These are phyloP conservation scores for Eimeria necatrix DNA, from an alignment of 169 alveolate genomes.

Conservation along the genomic window DNA sequence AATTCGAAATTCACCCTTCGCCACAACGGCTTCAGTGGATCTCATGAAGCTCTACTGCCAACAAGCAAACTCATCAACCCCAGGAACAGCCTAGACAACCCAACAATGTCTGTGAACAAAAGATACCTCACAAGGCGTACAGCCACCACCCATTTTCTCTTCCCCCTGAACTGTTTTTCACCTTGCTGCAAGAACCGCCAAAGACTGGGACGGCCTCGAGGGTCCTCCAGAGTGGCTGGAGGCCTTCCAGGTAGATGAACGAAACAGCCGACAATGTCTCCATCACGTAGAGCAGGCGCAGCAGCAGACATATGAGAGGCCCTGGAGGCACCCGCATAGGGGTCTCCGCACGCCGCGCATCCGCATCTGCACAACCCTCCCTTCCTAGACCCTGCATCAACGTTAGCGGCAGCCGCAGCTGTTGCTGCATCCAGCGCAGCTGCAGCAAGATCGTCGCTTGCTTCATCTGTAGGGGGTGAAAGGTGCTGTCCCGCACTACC, in stretches of 20 bases:
- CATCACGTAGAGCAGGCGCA: background rate
- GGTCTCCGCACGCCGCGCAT: background rate
- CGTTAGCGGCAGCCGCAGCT: constrained; percentile 22
- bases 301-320: background rate
- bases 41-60: no score
- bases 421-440: background rate
- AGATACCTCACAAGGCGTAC: no score
- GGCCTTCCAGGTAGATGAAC: constrained; percentile 61
- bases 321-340: background rate
- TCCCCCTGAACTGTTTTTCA: background rate
- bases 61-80: no score
- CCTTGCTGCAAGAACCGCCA: constrained; percentile 89
- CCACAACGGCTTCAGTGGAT: no score
- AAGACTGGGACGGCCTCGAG: constrained; percentile 85
- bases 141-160: background rate
- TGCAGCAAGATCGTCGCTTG: constrained; percentile 1
- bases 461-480: background rate
- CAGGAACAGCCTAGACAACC: no score
- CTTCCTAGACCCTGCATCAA: background rate
- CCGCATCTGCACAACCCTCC: background rate
- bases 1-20: no score
- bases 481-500: background rate
- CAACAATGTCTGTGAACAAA: no score
- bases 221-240: constrained; percentile 86
- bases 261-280: constrained; percentile 82